These are phyloP conservation scores for Populus ilicifolia DNA, from an alignment of 345 rosid species.

Conservation along the genomic window DNA sequence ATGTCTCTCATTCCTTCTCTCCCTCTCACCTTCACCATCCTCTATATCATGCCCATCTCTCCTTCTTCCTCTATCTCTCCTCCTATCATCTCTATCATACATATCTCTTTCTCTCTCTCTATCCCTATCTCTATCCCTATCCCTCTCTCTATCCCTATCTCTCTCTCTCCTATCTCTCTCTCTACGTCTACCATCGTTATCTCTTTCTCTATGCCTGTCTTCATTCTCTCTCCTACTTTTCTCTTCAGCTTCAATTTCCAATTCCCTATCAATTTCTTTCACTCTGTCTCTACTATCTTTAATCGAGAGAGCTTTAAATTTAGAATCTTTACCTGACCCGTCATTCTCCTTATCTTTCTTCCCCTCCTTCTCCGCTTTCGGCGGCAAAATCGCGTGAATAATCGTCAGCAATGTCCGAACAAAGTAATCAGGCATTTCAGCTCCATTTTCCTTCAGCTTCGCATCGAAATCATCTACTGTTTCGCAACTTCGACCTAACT, in stretches of 20 bases:
- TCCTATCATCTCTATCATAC: slow-evolving; percentile 2
- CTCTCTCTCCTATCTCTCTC: slow-evolving; percentile 22
- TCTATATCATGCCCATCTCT: neutral
- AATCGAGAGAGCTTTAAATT: slow-evolving; percentile 35
- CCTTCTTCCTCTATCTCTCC: slow-evolving; percentile 1
- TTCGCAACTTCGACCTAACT: slow-evolving; percentile 52
- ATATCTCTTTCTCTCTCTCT: slow-evolving; percentile 20
- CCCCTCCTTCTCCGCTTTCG: slow-evolving; percentile 38
- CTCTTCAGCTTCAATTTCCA: slow-evolving; percentile 11
- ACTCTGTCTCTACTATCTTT: slow-evolving; percentile 2
- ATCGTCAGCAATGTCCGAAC: slow-evolving; percentile 68
- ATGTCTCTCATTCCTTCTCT: slow-evolving; percentile 16
- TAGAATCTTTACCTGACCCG: slow-evolving; percentile 27
- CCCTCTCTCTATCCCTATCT: slow-evolving; percentile 17
- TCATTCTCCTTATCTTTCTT: slow-evolving; percentile 24
- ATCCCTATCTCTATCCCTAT: slow-evolving; percentile 11
- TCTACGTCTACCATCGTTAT: slow-evolving; percentile 23
- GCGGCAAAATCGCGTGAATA: slow-evolving; percentile 80
- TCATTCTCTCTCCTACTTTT: neutral
- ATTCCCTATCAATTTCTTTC: slow-evolving; percentile 5
- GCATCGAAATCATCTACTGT: slow-evolving; percentile 69
- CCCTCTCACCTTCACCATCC: slow-evolving; percentile 18
- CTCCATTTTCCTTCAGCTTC: slow-evolving; percentile 65
- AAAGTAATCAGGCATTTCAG: slow-evolving; percentile 88
- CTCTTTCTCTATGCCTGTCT: slow-evolving; percentile 34